Percentiles rank a stretch among this genome's conserved stretches.
These are phyloP conservation scores for Stephania yunnanensis DNA, from an alignment of 164 flowering plant species.

Conservation along the genomic window DNA sequence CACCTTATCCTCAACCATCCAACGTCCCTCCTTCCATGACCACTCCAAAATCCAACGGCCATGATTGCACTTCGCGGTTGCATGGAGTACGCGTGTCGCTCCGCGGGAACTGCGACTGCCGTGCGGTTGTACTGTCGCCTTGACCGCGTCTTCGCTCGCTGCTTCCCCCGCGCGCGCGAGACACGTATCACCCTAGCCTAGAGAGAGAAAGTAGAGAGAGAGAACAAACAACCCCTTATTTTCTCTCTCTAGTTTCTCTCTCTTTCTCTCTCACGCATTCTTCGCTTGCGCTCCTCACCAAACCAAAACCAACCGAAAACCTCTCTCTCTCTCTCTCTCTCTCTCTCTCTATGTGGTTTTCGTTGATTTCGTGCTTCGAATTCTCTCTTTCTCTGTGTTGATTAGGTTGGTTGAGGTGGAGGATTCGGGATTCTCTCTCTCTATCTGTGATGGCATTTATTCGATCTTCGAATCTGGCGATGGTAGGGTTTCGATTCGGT, in stretches of 20 bases:
- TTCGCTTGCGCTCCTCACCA: conserved; percentile 6
- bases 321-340: not conserved
- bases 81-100: conserved; percentile 5
- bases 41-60: not conserved
- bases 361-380: too few relatives aligned
- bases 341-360: not conserved
- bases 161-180: not conserved
- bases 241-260: not conserved
- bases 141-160: conserved; percentile 9
- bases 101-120: not conserved
- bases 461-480: not conserved
- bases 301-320: conserved; percentile 11
- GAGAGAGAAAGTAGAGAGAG: not conserved
- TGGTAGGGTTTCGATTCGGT: not conserved
- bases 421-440: not conserved
- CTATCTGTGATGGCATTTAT: not conserved
- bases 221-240: not conserved
- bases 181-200: conserved; percentile 6
- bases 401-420: too few relatives aligned
- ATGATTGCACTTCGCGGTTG: not conserved
- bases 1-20: not conserved
- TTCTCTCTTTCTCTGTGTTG: not conserved
- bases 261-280: not conserved
- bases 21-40: too few relatives aligned
- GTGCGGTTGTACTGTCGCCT: conserved; percentile 10